Base-by-base conservation (phyloP, 2,329 filamentous ascomycete species). In the Pyrenochaeta sp. region DNA sequence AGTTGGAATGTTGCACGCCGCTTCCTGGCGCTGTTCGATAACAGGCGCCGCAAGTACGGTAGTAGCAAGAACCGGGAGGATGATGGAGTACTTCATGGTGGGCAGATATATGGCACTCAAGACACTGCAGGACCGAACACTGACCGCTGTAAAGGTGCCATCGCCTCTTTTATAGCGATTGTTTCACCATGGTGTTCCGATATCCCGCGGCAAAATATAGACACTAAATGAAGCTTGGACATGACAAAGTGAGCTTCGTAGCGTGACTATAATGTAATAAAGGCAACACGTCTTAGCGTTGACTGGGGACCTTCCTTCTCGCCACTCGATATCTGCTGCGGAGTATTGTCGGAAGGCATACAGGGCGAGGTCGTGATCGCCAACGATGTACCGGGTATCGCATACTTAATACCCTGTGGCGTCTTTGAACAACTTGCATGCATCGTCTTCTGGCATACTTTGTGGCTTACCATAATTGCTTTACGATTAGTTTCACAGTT, bases 81-180 rank as follows among this genome's bases (percentile, higher is more conserved):
- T 30, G 44, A 72, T 65, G 32, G 69, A 70, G 63, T 72, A 71
- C 62, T 72, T 75, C 74, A 77, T 77, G 52, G 22, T 71, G 69
- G 48, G 36, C 27, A 51, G 40, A 43, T 24, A 30, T 13, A 47
- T 47, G 54, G 54, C 30, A 50, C 45, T 59, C 22, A 24, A 56
- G 52, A 64, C 34, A 32, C 22, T 59, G 50, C 42, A 43, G 50
- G 53, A 57, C 56, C 45, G 47, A 61, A 52, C 25, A 50, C 44
- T 49, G 32, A 46, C n/a, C 19, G 10, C 42, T 58, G 42, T 25
- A 27, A 49, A 37, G 43, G 53, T 43, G 36, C 37, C 34, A 2
- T 27, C 22, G 22, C 22, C 34, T 56, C 43, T 62, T 68, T 66
- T 68, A 66, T 63, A 61, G 47, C 36, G 37, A 44, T 12, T 25